phyloP scores from a whole-genome alignment of 768 basidiomycete genomes.

The Podaxis rugospora region DNA sequence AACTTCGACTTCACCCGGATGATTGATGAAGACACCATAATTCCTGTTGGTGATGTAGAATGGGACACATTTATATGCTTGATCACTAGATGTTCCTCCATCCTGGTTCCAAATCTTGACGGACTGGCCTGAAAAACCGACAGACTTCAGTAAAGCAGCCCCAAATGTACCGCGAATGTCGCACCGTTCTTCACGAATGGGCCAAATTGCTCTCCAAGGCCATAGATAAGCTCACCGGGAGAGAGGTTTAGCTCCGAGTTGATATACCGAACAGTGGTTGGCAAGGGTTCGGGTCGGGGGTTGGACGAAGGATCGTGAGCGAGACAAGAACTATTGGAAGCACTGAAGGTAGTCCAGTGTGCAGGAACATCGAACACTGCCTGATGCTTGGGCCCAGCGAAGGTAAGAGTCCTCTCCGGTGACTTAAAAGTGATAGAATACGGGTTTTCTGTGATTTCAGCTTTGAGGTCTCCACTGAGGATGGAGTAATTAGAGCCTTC shows the following conservation, averaged over 20 bases:
- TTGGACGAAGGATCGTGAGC: conserved; percentile 55
- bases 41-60: conserved; percentile 68
- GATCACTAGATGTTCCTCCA: conserved; percentile 68
- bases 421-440: conserved; percentile 63
- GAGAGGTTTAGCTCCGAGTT: conserved; percentile 60
- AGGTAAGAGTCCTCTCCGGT: conserved; percentile 38
- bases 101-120: conserved; percentile 72
- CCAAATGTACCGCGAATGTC: conserved; percentile 14
- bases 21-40: conserved; percentile 75
- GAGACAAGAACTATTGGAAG: conserved; percentile 53
- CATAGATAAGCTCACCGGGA: conserved; percentile 70
- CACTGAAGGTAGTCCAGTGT: conserved; percentile 45
- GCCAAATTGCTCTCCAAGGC: conserved; percentile 72
- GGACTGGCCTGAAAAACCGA: conserved; percentile 38
- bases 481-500: conserved; percentile 27
- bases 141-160: conserved; percentile 12
- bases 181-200: conserved; percentile 72
- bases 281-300: conserved; percentile 40
- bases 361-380: conserved; percentile 53
- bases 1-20: conserved; percentile 72
- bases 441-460: conserved; percentile 53
- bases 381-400: conserved; percentile 52
- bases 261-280: conserved; percentile 42
- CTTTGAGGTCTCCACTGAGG: conserved; percentile 45
- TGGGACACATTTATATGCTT: conserved; percentile 64